Evolutionary conservation across 805 yeast species (phyloP).

Genomic region (Candida alai): DNA sequence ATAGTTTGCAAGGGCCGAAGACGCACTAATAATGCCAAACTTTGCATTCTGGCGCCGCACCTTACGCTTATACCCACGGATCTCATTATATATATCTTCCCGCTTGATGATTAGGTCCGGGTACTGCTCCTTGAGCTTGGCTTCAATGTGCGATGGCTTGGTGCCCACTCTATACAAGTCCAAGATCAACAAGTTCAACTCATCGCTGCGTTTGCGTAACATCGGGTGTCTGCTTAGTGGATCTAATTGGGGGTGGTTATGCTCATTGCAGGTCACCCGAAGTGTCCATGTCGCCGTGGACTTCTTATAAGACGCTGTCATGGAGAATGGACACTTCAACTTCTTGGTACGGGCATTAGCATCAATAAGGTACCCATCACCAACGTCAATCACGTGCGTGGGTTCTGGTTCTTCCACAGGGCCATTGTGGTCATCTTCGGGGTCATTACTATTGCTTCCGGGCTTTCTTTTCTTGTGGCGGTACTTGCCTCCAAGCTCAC

Average conservation of each 20-base stretch:
- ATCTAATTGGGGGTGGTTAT: slow-evolving; percentile 55
- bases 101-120: slow-evolving; percentile 53
- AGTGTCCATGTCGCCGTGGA: slow-evolving; percentile 49
- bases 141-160: slow-evolving; percentile 52
- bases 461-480: slow-evolving; percentile 44
- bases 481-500: slow-evolving; percentile 55
- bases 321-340: slow-evolving; percentile 54
- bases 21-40: slow-evolving; percentile 8
- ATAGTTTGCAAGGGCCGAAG: slow-evolving; percentile 8
- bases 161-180: slow-evolving; percentile 53
- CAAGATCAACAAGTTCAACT: slow-evolving; percentile 47
- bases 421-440: slow-evolving; percentile 4
- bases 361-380: slow-evolving; percentile 34
- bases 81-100: slow-evolving; percentile 56
- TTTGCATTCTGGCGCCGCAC: slow-evolving; percentile 36
- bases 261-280: slow-evolving; percentile 52
- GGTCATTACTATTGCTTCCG: slow-evolving; percentile 15
- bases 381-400: slow-evolving; percentile 22
- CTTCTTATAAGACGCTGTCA: slow-evolving; percentile 53
- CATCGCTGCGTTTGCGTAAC: slow-evolving; percentile 51
- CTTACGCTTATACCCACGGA: slow-evolving; percentile 52
- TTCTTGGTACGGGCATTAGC: slow-evolving; percentile 47
- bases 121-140: slow-evolving; percentile 47
- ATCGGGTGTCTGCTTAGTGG: slow-evolving; percentile 55
- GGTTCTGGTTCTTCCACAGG: not conserved